These are phyloP conservation scores for Aspergillus pseudonomiae DNA, from an alignment of 2,329 filamentous ascomycete species.

Conservation along the genomic window DNA sequence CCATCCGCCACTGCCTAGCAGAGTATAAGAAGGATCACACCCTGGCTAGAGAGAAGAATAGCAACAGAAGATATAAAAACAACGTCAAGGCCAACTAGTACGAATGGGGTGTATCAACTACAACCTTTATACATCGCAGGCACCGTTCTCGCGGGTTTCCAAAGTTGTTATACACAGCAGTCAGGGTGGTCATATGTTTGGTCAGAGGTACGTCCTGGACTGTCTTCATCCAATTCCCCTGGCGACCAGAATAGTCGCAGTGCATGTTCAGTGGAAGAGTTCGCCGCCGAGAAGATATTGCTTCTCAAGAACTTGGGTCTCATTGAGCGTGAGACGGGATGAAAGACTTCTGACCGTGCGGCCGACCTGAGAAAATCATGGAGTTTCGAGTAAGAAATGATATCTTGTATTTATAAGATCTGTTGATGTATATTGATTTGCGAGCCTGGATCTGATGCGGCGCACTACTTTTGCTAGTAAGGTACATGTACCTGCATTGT, in stretches of 20 bases:
- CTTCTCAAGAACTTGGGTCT: background rate
- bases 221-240: background rate
- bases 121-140: background rate
- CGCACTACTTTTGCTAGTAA: background rate
- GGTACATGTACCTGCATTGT: background rate
- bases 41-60: background rate
- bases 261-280: background rate
- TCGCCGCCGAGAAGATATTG: background rate
- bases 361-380: background rate
- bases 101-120: background rate
- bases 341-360: background rate
- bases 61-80: background rate
- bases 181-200: background rate
- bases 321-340: background rate
- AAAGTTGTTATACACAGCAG: background rate
- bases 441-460: background rate
- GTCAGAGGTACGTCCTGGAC: background rate
- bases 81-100: background rate
- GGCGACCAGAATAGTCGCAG: background rate
- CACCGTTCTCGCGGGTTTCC: background rate
- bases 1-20: background rate
- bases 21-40: background rate
- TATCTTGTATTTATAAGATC: background rate
- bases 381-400: background rate
- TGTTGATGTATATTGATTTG: background rate